Evolutionary conservation across 2,329 filamentous ascomycete genomes (phyloP), one percentile per base, ranked within the genome.

Genomic region (Fusarium scirpi): DNA sequence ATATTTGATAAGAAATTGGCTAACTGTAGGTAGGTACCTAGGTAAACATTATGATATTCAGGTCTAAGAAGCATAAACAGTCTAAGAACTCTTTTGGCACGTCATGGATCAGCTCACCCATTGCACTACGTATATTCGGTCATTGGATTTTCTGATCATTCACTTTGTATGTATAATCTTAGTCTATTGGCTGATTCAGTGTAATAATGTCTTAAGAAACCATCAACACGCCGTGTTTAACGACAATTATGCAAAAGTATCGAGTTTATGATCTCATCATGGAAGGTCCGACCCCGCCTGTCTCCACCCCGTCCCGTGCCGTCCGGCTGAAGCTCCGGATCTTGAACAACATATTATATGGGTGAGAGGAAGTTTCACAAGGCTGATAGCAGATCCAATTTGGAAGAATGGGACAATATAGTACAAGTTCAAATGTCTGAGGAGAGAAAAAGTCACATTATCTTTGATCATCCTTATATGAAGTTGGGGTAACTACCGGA

Each of bases 321-420:
- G 60, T 55, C 58, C 47, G 32, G 48, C 25, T 43, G 12, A 51
- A 46, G 40, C 20, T 56, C 47, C 41, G 57, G 34, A n/a, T 44
- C 34, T 32, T 41, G 22, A 13, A 41, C 24, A 52, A 27, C 22
- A 20, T 34, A 15, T 30, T 15, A 15, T 15, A 18, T 22, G 15
- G 20, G 22, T 25, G 30, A n/a, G 30, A 15, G 15, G 11, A 8
- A 16, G 11, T n/a, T 10, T 8, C 7, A 13, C 27, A 12, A 18
- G 16, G 41, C 16, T 10, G 12, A 25, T 24, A 25, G 5, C 41
- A 8, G 3, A 4, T 7, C 7, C 7, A 12, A 12, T 8, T 20
- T 4, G 12, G 12, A n/a, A n/a, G n/a, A n/a, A n/a, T n/a, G n/a
- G n/a, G n/a, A n/a, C n/a, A n/a, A n/a, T n/a, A n/a, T n/a, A n/a